Conservation (phyloP, 768 basidiomycete species). For the Hygrocybe coccinea region DNA sequence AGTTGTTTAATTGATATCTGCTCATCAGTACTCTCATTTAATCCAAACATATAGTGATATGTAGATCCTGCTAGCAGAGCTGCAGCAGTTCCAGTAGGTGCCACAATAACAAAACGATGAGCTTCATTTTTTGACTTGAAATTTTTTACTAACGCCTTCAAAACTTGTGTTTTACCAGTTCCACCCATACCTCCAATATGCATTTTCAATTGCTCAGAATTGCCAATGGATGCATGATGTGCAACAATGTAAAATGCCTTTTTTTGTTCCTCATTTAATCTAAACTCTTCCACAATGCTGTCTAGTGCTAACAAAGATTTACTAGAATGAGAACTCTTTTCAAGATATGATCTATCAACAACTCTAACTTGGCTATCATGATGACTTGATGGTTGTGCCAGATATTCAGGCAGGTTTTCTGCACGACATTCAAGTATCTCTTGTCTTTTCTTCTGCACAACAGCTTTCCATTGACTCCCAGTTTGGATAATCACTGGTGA, state of each 20-base stretch:
- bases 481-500: neutral
- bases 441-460: conserved; percentile 7
- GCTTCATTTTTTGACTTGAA: conserved; percentile 24
- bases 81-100: conserved; percentile 26
- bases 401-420: neutral
- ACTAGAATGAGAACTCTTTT: conserved; percentile 1
- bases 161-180: conserved; percentile 31
- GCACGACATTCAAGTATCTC: conserved; percentile 5
- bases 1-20: neutral
- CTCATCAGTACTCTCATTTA: conserved; percentile 1
- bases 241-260: conserved; percentile 30
- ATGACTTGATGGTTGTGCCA: neutral
- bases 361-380: conserved; percentile 15
- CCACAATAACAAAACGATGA: conserved; percentile 23
- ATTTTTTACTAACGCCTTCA: conserved; percentile 21
- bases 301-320: conserved; percentile 6
- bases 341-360: conserved; percentile 21
- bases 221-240: conserved; percentile 17
- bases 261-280: conserved; percentile 20
- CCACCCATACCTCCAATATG: conserved; percentile 34
- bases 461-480: conserved; percentile 10
- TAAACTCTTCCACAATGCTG: conserved; percentile 13
- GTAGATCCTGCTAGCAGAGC: conserved; percentile 21
- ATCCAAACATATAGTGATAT: conserved; percentile 19
- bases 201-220: conserved; percentile 27